Percentiles rank a stretch among this genome's conserved stretches.
These are phyloP conservation scores for Cenchrus purpureus DNA, from an alignment of 176 grass and related monocot species.

Conservation along the genomic window DNA sequence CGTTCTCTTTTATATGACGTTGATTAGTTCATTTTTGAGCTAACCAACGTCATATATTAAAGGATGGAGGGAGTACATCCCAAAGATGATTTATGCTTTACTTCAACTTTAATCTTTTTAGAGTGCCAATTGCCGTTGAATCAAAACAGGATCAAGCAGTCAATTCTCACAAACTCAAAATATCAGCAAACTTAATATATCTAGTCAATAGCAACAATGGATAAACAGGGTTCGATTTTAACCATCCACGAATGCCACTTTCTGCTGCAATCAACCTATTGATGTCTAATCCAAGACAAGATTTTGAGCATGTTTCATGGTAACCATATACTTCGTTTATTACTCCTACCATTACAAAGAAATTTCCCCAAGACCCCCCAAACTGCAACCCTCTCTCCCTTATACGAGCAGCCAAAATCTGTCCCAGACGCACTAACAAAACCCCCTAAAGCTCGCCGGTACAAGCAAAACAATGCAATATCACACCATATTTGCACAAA, in stretches of 20 bases:
- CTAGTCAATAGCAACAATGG: slow-evolving; percentile 27
- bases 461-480: not conserved
- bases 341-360: no score
- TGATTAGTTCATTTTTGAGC: no score
- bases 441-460: no score
- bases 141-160: slow-evolving; percentile 13
- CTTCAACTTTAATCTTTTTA: slow-evolving; percentile 26
- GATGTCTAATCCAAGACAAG: no score
- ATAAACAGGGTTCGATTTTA: not conserved
- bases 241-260: not conserved
- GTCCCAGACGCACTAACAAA: not conserved
- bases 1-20: no score
- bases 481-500: not conserved
- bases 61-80: slow-evolving; percentile 1
- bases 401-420: not conserved
- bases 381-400: not conserved
- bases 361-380: not conserved
- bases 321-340: no score
- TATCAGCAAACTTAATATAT: not conserved
- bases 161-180: not conserved
- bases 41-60: no score
- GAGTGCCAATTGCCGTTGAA: not conserved
- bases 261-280: not conserved
- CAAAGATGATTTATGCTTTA: slow-evolving; percentile 33
- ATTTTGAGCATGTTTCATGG: no score